A percentile compares a stretch with the other conserved stretches of the same genome.
Conservation (phyloP, 768 basidiomycete species). For the Agaricus bisporus region DNA sequence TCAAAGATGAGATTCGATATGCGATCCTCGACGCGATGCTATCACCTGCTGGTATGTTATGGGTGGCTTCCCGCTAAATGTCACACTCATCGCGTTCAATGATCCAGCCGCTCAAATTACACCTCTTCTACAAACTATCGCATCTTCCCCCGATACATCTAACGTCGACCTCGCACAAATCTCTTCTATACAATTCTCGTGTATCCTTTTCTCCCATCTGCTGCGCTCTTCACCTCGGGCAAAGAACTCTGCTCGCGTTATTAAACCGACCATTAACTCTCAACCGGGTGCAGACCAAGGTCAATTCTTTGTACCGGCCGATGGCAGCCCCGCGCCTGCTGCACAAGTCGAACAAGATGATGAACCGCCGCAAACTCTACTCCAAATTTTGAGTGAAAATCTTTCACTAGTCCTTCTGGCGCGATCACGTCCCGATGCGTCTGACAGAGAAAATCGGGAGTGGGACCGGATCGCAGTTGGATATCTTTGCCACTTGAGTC, state of each 20-base stretch:
- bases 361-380: conserved; percentile 61
- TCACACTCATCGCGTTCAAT: conserved; percentile 16
- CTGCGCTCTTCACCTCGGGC: conserved; percentile 60
- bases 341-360: conserved; percentile 35
- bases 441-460: conserved; percentile 70
- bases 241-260: conserved; percentile 57
- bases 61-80: conserved; percentile 14
- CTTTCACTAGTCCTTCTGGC: conserved; percentile 82
- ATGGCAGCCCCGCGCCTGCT: conserved; percentile 36
- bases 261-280: conserved; percentile 44
- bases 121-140: conserved; percentile 65
- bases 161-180: conserved; percentile 46
- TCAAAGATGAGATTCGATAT: conserved; percentile 63
- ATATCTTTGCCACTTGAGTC: conserved; percentile 75
- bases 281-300: conserved; percentile 27
- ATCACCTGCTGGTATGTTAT: conserved; percentile 41
- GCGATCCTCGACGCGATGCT: conserved; percentile 72
- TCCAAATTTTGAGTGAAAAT: conserved; percentile 87
- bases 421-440: conserved; percentile 58
- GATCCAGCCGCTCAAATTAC: conserved; percentile 44
- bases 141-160: conserved; percentile 53
- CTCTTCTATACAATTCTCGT: conserved; percentile 66
- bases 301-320: conserved; percentile 73
- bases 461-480: conserved; percentile 89
- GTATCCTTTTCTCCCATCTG: conserved; percentile 75